Evolutionary conservation across 169 alveolate genomes (phyloP).

Genomic region (Cryptosporidium sp.): DNA sequence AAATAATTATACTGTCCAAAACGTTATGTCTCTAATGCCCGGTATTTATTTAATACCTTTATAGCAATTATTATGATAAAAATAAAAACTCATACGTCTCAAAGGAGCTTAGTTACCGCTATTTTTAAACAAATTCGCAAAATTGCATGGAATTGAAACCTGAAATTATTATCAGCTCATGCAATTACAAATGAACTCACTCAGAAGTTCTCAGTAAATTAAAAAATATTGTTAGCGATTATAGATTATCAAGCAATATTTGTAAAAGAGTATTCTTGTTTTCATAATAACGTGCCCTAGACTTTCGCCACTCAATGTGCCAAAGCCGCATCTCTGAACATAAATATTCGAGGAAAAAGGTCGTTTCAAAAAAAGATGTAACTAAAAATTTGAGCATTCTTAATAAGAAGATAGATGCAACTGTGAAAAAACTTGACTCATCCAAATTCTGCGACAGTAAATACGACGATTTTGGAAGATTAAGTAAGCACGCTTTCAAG

Average conservation of each 20-base stretch:
- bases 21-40: background rate
- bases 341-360: background rate
- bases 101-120: background rate
- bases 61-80: background rate
- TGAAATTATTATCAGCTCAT: background rate
- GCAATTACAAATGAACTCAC: background rate
- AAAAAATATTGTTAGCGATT: background rate
- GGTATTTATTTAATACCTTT: background rate
- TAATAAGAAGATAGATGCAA: background rate
- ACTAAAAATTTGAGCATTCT: background rate
- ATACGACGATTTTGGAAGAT: conserved; percentile 60
- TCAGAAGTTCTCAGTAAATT: background rate
- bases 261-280: background rate
- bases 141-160: conserved; percentile 9
- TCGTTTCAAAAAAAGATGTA: background rate
- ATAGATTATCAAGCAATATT: background rate
- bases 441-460: background rate
- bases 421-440: background rate
- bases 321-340: background rate
- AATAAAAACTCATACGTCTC: conserved; percentile 3
- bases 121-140: background rate
- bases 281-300: background rate
- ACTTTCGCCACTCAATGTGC: background rate
- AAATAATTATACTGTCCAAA: too few species aligned
- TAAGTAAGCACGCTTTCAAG: background rate